Evolutionary conservation across 116 monocot genomes (phyloP).

Genomic region (Dioscorea cayenensis): DNA sequence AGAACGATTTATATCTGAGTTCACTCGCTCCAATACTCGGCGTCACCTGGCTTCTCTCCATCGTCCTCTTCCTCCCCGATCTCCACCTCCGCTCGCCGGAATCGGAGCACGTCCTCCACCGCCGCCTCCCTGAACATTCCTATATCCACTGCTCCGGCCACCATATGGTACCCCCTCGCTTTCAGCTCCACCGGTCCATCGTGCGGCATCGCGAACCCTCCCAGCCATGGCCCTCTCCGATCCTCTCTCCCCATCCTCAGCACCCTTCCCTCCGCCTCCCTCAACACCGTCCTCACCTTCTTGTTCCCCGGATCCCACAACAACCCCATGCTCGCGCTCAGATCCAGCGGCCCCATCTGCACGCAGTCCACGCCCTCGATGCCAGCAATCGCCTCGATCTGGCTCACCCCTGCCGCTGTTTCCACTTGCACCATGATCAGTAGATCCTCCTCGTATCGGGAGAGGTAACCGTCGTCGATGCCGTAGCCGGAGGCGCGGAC

Average conservation of each 20-base stretch:
- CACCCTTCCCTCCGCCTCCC: slow-evolving; percentile 47
- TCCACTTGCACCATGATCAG: slow-evolving; percentile 81
- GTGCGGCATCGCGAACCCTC: slow-evolving; percentile 78
- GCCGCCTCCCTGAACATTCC: slow-evolving; percentile 70
- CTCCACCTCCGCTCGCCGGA: slow-evolving; percentile 16
- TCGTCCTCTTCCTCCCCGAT: slow-evolving; percentile 17
- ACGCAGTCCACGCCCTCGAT: slow-evolving; percentile 84
- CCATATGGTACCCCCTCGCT: slow-evolving; percentile 88
- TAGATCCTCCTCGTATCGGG: slow-evolving; percentile 59
- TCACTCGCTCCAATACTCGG: slow-evolving; percentile 72
- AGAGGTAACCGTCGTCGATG: slow-evolving; percentile 68
- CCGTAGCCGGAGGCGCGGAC: slow-evolving; percentile 85
- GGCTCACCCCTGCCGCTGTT: slow-evolving; percentile 20
- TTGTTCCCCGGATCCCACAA: slow-evolving; percentile 79
- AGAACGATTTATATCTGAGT: too few species aligned
- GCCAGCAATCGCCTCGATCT: slow-evolving; percentile 70
- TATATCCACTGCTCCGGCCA: slow-evolving; percentile 70
- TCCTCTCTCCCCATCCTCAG: slow-evolving; percentile 20
- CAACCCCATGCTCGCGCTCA: slow-evolving; percentile 86
- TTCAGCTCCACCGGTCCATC: slow-evolving; percentile 62
- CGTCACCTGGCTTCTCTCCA: slow-evolving; percentile 16
- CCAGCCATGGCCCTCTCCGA: slow-evolving; percentile 31
- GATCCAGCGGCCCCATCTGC: slow-evolving; percentile 88
- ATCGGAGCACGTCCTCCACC: slow-evolving; percentile 66
- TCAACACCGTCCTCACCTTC: slow-evolving; percentile 60